Base-by-base conservation (phyloP, 345 rosid genomes). In the Pugionium dolabratum region DNA sequence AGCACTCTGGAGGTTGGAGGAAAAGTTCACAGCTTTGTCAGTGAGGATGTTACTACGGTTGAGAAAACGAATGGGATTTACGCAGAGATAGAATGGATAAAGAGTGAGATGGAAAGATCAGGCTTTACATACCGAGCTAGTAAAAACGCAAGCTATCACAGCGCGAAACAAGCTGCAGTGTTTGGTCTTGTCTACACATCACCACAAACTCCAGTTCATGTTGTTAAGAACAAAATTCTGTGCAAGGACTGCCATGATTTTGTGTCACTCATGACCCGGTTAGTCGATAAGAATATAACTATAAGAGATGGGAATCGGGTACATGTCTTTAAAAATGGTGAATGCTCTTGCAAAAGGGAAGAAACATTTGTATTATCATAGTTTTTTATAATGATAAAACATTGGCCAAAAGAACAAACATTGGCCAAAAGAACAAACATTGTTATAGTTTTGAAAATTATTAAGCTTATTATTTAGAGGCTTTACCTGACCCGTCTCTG, bases 241-340 rank as follows among this genome's bases (percentile, higher is more conserved):
- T 72, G 81, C 4, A 77, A 68, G 44, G 79, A 78, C 55, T 76
- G 79, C 34, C 82, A 74, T 71, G 54, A 73, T 27, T 75, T 75
- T 0, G 32, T 75, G 6, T 52, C 74, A 18, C 70, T 73, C 25
- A 54, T 44, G n/a, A 78, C 77, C 6, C 59, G 41, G 18, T 7
- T 77, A 67, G 48, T 56, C 2, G 51, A 79, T n/a, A 74, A 62
- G 54, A 63, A 64, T 29, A 72, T 80, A 35, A 75, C 73, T 51
- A 54, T 78, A 35, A 75, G 75, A 65, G 79, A 71, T 54, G 84
- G 79, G 32, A 71, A 69, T 30, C 54, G 11, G n/a, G 42, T 69
- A 26, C 80, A 78, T 58, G 50, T 63, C 52, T 78, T 75, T 39
- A 72, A 18, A 29, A 53, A 72, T 43, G 81, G 79, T 6, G 34